A percentile compares a stretch with the other conserved stretches of the same genome.
phyloP scores from a whole-genome alignment of 2,329 filamentous ascomycete genomes.

The Fonsecaea pedrosoi region DNA sequence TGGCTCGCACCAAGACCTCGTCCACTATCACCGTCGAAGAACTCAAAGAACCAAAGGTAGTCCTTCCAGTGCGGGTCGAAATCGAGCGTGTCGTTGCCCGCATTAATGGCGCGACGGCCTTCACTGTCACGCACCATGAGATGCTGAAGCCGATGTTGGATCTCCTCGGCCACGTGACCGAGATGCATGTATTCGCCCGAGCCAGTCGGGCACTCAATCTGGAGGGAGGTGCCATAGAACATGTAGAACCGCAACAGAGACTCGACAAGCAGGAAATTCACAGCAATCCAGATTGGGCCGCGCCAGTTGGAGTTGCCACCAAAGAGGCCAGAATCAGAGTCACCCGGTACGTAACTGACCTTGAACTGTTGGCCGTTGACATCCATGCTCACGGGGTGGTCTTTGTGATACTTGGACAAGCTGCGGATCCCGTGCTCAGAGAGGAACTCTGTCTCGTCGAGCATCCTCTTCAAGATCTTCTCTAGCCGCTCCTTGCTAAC shows the following conservation, averaged over 20 bases:
- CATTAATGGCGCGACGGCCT: slow-evolving; percentile 86
- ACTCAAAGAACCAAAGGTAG: slow-evolving; percentile 94
- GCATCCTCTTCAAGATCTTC: slow-evolving; percentile 88
- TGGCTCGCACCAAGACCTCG: slow-evolving; percentile 90
- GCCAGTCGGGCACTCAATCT: slow-evolving; percentile 92
- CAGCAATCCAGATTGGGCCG: slow-evolving; percentile 92
- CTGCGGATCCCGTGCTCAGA: slow-evolving; percentile 90
- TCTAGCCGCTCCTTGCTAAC: slow-evolving; percentile 92
- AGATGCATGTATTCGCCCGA: slow-evolving; percentile 96
- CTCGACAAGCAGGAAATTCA: slow-evolving; percentile 94
- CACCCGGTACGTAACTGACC: slow-evolving; percentile 90
- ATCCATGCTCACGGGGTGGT: slow-evolving; percentile 92
- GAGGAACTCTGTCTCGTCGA: slow-evolving; percentile 92
- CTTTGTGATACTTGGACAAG: slow-evolving; percentile 87
- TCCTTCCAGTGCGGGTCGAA: slow-evolving; percentile 94
- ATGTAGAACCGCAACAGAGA: slow-evolving; percentile 94
- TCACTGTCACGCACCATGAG: slow-evolving; percentile 84
- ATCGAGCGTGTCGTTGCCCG: slow-evolving; percentile 81
- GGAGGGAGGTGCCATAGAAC: slow-evolving; percentile 87
- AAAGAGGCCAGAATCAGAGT: slow-evolving; percentile 93
- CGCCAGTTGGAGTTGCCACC: slow-evolving; percentile 98
- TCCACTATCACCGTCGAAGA: slow-evolving; percentile 91
- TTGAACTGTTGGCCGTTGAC: slow-evolving; percentile 90
- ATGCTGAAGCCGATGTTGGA: slow-evolving; percentile 93
- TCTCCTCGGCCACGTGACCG: slow-evolving; percentile 90